phyloP scores from a whole-genome alignment of 169 alveolate genomes.

The Eimeria necatrix region DNA sequence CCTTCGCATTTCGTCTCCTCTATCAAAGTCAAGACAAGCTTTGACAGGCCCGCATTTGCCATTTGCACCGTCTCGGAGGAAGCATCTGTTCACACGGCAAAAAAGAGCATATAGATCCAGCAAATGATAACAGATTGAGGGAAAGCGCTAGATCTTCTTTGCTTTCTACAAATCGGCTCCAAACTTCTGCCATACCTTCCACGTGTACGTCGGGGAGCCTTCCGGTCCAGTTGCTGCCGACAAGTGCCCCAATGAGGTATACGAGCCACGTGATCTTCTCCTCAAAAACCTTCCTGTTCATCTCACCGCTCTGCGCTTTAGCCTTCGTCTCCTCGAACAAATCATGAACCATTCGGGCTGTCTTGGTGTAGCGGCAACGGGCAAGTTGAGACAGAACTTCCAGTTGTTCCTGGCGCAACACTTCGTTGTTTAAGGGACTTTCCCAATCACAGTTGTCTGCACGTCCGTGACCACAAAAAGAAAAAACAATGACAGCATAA shows the following conservation, averaged over 20 bases:
- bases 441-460: conserved; percentile 83
- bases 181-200: conserved; percentile 23
- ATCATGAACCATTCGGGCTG: conserved; percentile 81
- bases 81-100: conserved; percentile 45
- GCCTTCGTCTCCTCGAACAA: conserved; percentile 82
- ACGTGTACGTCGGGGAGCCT: conserved; percentile 77
- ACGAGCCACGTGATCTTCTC: conserved; percentile 88
- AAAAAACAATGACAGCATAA: background rate
- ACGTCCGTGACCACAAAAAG: background rate
- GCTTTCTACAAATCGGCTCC: too few relatives aligned
- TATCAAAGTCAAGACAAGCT: conserved; percentile 72
- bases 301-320: conserved; percentile 82
- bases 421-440: conserved; percentile 87
- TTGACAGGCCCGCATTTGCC: conserved; percentile 77
- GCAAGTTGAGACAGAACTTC: conserved; percentile 89
- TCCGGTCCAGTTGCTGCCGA: conserved; percentile 83
- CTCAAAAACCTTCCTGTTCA: conserved; percentile 84
- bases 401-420: conserved; percentile 89
- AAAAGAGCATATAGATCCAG: background rate
- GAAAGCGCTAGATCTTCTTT: too few relatives aligned
- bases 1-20: conserved; percentile 74
- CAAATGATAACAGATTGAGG: too few relatives aligned
- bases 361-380: conserved; percentile 85
- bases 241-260: conserved; percentile 87
- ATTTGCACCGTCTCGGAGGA: conserved; percentile 63